Evolutionary conservation across 768 basidiomycete species (phyloP).

Genomic region (Trametes villosa): DNA sequence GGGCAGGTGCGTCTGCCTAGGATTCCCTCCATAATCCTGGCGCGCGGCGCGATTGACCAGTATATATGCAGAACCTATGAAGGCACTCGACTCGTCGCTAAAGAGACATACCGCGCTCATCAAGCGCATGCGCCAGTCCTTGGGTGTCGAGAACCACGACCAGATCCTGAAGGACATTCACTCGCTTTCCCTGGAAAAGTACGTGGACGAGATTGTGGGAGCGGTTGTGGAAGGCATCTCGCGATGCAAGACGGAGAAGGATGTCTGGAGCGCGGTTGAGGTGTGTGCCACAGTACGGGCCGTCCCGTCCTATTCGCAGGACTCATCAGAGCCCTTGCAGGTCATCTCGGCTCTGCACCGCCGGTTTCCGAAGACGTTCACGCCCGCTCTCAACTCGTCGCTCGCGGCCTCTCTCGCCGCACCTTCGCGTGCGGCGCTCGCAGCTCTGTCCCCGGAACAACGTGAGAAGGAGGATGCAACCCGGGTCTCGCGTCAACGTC

Average conservation of each 20-base stretch:
- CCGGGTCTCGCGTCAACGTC: slow-evolving; percentile 81
- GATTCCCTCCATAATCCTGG: not conserved
- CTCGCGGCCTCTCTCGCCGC: slow-evolving; percentile 62
- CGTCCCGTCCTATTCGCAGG: slow-evolving; percentile 3
- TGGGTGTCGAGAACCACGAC: slow-evolving; percentile 81
- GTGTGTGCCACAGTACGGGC: slow-evolving; percentile 46
- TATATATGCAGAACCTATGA: slow-evolving; percentile 60
- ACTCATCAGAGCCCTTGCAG: slow-evolving; percentile 44
- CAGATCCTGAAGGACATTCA: slow-evolving; percentile 93
- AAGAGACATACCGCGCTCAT: slow-evolving; percentile 96
- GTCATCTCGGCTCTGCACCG: slow-evolving; percentile 88
- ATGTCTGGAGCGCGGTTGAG: slow-evolving; percentile 91
- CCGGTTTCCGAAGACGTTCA: slow-evolving; percentile 81
- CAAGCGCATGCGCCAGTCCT: slow-evolving; percentile 87
- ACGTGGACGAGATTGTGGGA: slow-evolving; percentile 91
- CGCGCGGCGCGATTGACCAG: not conserved
- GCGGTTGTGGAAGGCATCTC: slow-evolving; percentile 84
- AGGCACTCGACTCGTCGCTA: slow-evolving; percentile 85
- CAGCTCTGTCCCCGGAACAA: slow-evolving; percentile 71
- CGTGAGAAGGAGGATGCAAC: slow-evolving; percentile 90
- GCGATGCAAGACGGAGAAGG: slow-evolving; percentile 91
- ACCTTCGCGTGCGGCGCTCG: slow-evolving; percentile 59
- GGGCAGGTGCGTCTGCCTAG: slow-evolving; percentile 47
- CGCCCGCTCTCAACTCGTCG: slow-evolving; percentile 65
- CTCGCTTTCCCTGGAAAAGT: slow-evolving; percentile 89